Percentiles rank a stretch among this genome's conserved stretches.
phyloP scores from a whole-genome alignment of 805 yeast species.

The Blastobotrys peoriensis region DNA sequence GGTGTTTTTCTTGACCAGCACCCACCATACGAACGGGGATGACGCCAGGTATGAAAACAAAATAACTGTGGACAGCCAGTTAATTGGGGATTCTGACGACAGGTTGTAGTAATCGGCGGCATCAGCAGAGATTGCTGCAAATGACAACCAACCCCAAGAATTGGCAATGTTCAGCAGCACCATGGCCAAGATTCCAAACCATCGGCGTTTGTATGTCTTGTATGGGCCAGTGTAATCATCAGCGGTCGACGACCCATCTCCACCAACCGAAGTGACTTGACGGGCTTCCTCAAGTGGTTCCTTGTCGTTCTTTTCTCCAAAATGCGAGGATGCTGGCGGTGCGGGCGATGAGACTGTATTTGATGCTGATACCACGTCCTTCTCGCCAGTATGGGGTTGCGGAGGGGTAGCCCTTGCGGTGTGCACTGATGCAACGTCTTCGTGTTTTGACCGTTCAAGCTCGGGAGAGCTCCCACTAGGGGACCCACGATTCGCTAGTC shows the following conservation, averaged over 20 bases:
- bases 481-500: not conserved
- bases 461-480: not conserved
- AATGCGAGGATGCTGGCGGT: no score
- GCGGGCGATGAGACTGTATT: not conserved
- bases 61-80: constrained; percentile 31
- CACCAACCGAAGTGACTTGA: not conserved
- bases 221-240: constrained; percentile 9
- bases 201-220: constrained; percentile 27
- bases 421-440: not conserved
- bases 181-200: constrained; percentile 28
- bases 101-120: constrained; percentile 21
- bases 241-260: not conserved
- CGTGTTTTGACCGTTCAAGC: not conserved
- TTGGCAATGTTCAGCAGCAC: constrained; percentile 25
- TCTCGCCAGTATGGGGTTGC: not conserved
- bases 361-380: not conserved
- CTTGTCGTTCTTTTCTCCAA: not conserved
- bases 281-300: not conserved
- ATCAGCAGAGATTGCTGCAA: constrained; percentile 27
- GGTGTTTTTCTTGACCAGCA: constrained; percentile 21
- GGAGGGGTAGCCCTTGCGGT: not conserved
- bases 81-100: constrained; percentile 24
- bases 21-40: constrained; percentile 24
- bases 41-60: constrained; percentile 25
- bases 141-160: constrained; percentile 33